These are phyloP conservation scores for Starmerella vitae DNA, from an alignment of 805 yeast genomes.

Conservation along the genomic window DNA sequence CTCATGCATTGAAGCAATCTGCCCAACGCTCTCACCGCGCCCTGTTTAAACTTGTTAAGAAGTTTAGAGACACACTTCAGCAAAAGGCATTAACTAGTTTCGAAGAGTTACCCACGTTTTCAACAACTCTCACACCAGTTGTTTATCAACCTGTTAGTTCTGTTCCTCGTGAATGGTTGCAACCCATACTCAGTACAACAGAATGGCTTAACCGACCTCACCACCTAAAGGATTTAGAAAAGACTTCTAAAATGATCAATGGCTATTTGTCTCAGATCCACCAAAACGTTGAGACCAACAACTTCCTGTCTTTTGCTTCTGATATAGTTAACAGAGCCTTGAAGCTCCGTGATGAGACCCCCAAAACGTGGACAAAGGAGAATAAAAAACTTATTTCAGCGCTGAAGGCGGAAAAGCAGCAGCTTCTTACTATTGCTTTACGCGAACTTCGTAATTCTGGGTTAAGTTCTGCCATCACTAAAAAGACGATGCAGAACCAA, in stretches of 20 bases:
- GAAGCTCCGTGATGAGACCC: conserved; percentile 62
- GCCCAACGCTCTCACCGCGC: conserved; percentile 77
- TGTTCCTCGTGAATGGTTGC: not conserved
- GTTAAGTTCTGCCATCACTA: conserved; percentile 47
- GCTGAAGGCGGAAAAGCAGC: conserved; percentile 68
- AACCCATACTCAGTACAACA: conserved; percentile 5
- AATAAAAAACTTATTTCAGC: conserved; percentile 57
- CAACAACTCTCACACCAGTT: not conserved
- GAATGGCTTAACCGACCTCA: conserved; percentile 46
- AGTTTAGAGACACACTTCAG: conserved; percentile 53
- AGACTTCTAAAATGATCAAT: conserved; percentile 45
- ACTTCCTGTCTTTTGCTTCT: conserved; percentile 40
- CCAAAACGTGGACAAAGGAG: conserved; percentile 53
- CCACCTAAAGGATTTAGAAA: conserved; percentile 38
- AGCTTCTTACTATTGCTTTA: conserved; percentile 60
- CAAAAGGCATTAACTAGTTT: conserved; percentile 27
- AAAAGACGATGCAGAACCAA: conserved; percentile 52
- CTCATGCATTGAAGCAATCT: conserved; percentile 86
- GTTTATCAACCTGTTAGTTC: too few relatives aligned
- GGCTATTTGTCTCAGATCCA: conserved; percentile 31
- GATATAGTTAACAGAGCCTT: conserved; percentile 46
- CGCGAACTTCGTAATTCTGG: conserved; percentile 69
- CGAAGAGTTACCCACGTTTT: not conserved
- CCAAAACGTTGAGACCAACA: conserved; percentile 31
- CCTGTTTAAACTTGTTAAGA: conserved; percentile 70